These are phyloP conservation scores for barley (Hordeum vulgare) DNA, from an alignment of 176 grass and related monocot genomes.

Conservation along the genomic window DNA sequence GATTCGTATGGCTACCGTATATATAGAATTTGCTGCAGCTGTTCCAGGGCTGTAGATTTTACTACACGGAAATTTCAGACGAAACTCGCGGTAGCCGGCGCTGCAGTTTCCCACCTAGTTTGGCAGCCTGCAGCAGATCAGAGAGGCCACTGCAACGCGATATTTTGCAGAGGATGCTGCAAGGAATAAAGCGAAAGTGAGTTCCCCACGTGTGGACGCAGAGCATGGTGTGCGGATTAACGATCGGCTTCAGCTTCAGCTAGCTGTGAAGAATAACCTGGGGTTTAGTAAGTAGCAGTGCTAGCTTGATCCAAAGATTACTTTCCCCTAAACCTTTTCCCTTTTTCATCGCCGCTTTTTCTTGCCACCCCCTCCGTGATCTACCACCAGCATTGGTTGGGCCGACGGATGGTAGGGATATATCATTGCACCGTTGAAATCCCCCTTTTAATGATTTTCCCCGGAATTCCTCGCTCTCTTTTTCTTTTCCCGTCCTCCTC, in stretches of 20 bases:
- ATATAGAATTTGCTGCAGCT: background rate
- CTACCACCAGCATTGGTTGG: slow-evolving; percentile 35
- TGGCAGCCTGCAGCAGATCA: no score
- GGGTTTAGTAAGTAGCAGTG: background rate
- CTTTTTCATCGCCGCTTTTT: slow-evolving; percentile 15
- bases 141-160: no score
- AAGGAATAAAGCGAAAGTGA: slow-evolving; percentile 20
- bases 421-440: slow-evolving; percentile 64
- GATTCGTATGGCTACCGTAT: background rate
- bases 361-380: background rate
- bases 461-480: background rate
- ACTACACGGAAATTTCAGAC: background rate
- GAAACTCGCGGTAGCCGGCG: background rate
- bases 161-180: no score
- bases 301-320: slow-evolving; percentile 25
- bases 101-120: background rate
- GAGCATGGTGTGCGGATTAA: background rate
- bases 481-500: background rate
- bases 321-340: slow-evolving; percentile 29
- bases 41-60: background rate
- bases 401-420: slow-evolving; percentile 12
- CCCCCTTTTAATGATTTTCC: background rate
- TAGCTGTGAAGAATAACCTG: slow-evolving; percentile 30
- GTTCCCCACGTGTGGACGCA: slow-evolving; percentile 33
- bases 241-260: slow-evolving; percentile 24